Conservation (phyloP, 306 rosid species). For the Abrus precatorius region DNA sequence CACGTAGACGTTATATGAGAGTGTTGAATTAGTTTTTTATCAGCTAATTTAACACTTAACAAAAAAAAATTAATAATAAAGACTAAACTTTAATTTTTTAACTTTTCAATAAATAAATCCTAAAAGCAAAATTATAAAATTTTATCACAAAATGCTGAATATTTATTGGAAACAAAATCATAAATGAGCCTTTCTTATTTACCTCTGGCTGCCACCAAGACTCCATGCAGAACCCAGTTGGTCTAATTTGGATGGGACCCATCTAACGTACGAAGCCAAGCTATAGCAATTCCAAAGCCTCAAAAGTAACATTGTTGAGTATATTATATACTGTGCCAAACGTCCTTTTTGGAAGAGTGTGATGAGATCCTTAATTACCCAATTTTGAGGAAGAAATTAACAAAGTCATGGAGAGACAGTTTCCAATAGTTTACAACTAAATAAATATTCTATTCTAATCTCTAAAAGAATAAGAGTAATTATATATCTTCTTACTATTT, state of each 20-base stretch:
- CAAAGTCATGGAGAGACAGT: constrained; percentile 1
- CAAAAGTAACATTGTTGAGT: constrained; percentile 45
- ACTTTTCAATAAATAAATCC: no score
- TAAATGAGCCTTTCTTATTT: neutral
- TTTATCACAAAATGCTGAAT: no score
- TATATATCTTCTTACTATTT: no score
- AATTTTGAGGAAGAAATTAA: neutral
- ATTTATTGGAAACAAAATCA: no score
- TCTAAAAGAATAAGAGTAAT: neutral
- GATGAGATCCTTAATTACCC: constrained; percentile 7
- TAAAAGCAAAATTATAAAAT: no score
- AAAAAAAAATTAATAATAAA: no score
- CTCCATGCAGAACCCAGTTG: neutral
- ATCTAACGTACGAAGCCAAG: no score
- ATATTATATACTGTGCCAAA: constrained; percentile 47
- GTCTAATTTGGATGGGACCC: constrained; percentile 15
- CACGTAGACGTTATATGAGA: no score
- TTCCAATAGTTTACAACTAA: constrained; percentile 31
- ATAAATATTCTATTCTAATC: constrained; percentile 31
- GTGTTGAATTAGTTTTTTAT: no score
- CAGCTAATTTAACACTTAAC: no score
- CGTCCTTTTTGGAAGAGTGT: constrained; percentile 34
- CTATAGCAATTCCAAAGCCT: constrained; percentile 28
- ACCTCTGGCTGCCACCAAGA: neutral
- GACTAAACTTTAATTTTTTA: no score